Base-by-base conservation (phyloP, 768 basidiomycete genomes). In the Termitomyces heimii region DNA sequence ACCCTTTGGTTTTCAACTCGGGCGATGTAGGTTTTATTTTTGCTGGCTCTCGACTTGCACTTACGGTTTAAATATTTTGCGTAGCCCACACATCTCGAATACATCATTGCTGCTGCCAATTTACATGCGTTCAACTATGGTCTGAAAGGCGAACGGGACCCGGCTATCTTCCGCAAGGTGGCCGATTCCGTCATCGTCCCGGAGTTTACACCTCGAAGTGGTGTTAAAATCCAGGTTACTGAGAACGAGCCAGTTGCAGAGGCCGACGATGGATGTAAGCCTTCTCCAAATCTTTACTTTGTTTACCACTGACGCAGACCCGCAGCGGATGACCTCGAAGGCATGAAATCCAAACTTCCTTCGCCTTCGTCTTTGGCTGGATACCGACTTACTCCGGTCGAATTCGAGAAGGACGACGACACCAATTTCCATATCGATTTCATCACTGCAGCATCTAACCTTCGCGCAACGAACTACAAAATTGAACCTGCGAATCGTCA, bases 371-470 rank as follows among this genome's bases (percentile, higher is more conserved):
- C 92, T 18, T 76, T 99, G 42, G 95, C 89, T 50, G 97, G 97
- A n/a, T 99, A 95, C 75, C 89, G 97, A 54, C 82, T 99, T 48
- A 89, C 78, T 52, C 92, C 96, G 3, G 96, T 95, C 50, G 94
- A 97, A 66, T 99, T 99, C 63, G 97, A 99, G 79, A 99, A 99
- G 75, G 97, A 99, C 67, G 96, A 98, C 65, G 97, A 99, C 68
- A 83, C 89, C 51, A 99, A 99, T 73, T 85, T 91, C 73, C 97
- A 99, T 73, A 98, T 99, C 68, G 97, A 96, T 74, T 98, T 98
- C 74, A 96, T 99, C 73, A 98, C 95, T 35, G 91, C 97, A 8
- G 92, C 96, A 7, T 97, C 94, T 50, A 98, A 99, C 76, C 80
- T 98, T 54, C 91, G 97, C 35, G 97, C 97, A 6, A 82, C 85